phyloP scores from a whole-genome alignment of 495 filamentous ascomycete species.

The Parathielavia appendiculata region DNA sequence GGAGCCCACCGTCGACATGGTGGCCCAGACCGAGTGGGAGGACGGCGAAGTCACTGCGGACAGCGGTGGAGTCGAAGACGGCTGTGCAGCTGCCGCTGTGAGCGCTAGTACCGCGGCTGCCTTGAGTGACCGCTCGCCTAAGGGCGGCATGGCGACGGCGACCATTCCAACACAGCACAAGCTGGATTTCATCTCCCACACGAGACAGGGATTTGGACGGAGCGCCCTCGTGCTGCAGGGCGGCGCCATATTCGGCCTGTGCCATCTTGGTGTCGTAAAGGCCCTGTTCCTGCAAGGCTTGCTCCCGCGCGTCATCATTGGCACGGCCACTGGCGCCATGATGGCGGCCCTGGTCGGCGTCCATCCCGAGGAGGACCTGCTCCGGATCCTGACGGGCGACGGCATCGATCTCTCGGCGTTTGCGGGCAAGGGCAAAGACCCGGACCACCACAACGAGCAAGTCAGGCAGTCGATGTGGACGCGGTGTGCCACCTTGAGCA shows the following conservation, averaged over 20 bases:
- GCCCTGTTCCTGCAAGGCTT: slow-evolving; percentile 79
- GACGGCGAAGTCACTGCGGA: slow-evolving; percentile 3
- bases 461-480: slow-evolving; percentile 30
- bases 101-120: background rate
- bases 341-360: slow-evolving; percentile 87
- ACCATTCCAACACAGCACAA: slow-evolving; percentile 73
- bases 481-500: slow-evolving; percentile 52
- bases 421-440: slow-evolving; percentile 37
- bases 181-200: slow-evolving; percentile 83
- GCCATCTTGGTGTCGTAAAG: slow-evolving; percentile 87
- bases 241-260: slow-evolving; percentile 86
- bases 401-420: slow-evolving; percentile 83
- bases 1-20: slow-evolving; percentile 4
- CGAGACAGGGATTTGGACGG: slow-evolving; percentile 82
- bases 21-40: background rate
- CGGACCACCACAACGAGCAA: slow-evolving; percentile 13
- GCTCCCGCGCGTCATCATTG: slow-evolving; percentile 84
- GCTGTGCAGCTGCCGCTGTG: background rate
- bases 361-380: slow-evolving; percentile 82
- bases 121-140: background rate
- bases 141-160: slow-evolving; percentile 13
- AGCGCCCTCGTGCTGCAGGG: slow-evolving; percentile 85
- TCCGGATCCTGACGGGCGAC: slow-evolving; percentile 67
- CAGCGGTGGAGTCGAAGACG: background rate
- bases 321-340: slow-evolving; percentile 83